These are phyloP conservation scores for Lachancea sp. DNA, from an alignment of 805 yeast species.

Conservation along the genomic window DNA sequence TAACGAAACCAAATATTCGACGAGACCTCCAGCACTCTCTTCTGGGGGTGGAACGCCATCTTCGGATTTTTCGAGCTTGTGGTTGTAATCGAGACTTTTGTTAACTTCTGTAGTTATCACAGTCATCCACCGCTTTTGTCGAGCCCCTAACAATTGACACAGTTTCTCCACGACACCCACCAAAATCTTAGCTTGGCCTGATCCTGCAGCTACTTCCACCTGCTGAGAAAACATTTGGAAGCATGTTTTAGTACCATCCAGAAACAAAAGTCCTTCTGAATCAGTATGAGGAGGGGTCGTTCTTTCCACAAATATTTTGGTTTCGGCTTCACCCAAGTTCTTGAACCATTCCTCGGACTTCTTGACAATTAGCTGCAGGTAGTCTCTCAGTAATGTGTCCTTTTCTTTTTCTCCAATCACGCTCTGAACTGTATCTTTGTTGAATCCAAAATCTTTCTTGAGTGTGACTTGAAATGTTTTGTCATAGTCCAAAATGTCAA, in stretches of 20 bases:
- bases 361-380: constrained; percentile 57
- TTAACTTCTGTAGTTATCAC: constrained; percentile 50
- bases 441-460: constrained; percentile 43
- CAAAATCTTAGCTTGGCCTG: constrained; percentile 72
- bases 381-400: constrained; percentile 68
- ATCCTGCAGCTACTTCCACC: constrained; percentile 78
- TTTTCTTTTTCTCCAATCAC: constrained; percentile 67
- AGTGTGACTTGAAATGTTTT: constrained; percentile 54
- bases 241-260: constrained; percentile 74
- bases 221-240: constrained; percentile 84
- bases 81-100: constrained; percentile 32
- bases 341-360: constrained; percentile 84
- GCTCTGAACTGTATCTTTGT: constrained; percentile 43
- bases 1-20: constrained; percentile 74
- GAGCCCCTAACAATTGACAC: constrained; percentile 48
- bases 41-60: constrained; percentile 35
- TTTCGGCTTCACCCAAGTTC: constrained; percentile 62
- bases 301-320: constrained; percentile 56
- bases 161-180: constrained; percentile 74
- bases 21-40: constrained; percentile 62
- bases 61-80: constrained; percentile 27
- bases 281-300: constrained; percentile 68
- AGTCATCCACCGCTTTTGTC: constrained; percentile 59
- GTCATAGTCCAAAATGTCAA: constrained; percentile 72
- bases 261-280: constrained; percentile 54